Base-by-base conservation (phyloP, 768 basidiomycete genomes). In the Leccinum boreale region DNA sequence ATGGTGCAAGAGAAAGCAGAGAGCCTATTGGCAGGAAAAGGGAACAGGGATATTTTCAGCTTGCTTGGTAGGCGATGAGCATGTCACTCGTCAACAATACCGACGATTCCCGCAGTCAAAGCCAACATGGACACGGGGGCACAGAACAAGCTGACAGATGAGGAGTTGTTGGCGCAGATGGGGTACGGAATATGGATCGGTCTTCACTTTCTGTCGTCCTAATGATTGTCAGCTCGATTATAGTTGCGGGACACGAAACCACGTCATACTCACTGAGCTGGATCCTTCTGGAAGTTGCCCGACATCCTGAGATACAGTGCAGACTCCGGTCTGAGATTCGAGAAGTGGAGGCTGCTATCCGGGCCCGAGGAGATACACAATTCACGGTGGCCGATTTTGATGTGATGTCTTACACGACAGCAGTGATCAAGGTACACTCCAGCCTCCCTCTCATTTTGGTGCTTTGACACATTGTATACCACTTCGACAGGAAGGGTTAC, bases 281-380 rank as follows among this genome's bases (percentile, higher is more conserved):
- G 85, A 77, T 81, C 7, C 70, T 91, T 8, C 74, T 85, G 55
- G 84, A 86, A 62, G 77, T 93, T 4, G 80, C 85, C 3, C 78
- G 75, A 42, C 72, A 84, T 59, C 84, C 81, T 0, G 74, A 82
- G 19, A 69, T 84, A 3, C 90, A 93, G 66, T 70, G 72, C 3
- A 79, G 76, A 56, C 80, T 92, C 21, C 82, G 90, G 15, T 73
- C 19, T 2, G 67, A 67, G 50, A 60, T 66, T 36, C 55, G 64
- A 33, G 31, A 23, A 12, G 59, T 12, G 1, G 61, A 57, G 36
- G 64, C 53, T 14, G 47, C 23, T 17, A 12, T 65, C 14, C 55
- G 47, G 19, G 50, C 57, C 35, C 65, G 57, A 19, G 59, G 58
- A 29, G 53, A 57, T n/a, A 35, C 57, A 35, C 26, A 62, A n/a